Evolutionary conservation across 352 stramenopile species (phyloP).

Genomic region (Pythium guiyangense): DNA sequence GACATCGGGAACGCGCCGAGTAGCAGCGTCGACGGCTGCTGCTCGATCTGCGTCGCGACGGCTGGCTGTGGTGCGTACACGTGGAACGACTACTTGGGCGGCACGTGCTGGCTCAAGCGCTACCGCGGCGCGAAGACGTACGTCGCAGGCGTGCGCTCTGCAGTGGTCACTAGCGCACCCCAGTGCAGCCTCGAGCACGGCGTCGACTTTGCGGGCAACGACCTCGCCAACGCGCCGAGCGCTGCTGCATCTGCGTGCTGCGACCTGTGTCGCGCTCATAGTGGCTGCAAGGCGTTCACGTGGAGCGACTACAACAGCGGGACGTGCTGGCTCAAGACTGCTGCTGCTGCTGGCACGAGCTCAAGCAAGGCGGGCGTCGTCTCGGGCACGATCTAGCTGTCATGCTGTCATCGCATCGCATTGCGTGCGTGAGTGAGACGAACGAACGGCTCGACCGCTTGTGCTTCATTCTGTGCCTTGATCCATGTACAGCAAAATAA

Average conservation of each 20-base stretch:
- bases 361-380: neutral
- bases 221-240: slow-evolving; percentile 17
- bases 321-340: slow-evolving; percentile 64
- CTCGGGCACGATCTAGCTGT: neutral
- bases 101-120: slow-evolving; percentile 61
- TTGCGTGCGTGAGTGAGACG: too few species aligned
- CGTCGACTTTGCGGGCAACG: slow-evolving; percentile 28
- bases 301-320: slow-evolving; percentile 48
- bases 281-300: slow-evolving; percentile 39
- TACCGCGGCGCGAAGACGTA: neutral
- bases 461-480: too few species aligned
- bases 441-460: too few species aligned
- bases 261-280: slow-evolving; percentile 18
- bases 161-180: neutral
- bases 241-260: slow-evolving; percentile 16
- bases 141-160: neutral
- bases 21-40: slow-evolving; percentile 10
- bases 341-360: neutral
- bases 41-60: slow-evolving; percentile 5
- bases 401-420: too few species aligned
- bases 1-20: slow-evolving; percentile 11
- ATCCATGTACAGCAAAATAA: too few species aligned
- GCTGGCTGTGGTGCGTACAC: slow-evolving; percentile 24
- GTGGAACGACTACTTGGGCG: slow-evolving; percentile 41
- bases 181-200: slow-evolving; percentile 7